phyloP scores from a whole-genome alignment of 192 early-diverging fungal species.

The Coemansia sp. region DNA sequence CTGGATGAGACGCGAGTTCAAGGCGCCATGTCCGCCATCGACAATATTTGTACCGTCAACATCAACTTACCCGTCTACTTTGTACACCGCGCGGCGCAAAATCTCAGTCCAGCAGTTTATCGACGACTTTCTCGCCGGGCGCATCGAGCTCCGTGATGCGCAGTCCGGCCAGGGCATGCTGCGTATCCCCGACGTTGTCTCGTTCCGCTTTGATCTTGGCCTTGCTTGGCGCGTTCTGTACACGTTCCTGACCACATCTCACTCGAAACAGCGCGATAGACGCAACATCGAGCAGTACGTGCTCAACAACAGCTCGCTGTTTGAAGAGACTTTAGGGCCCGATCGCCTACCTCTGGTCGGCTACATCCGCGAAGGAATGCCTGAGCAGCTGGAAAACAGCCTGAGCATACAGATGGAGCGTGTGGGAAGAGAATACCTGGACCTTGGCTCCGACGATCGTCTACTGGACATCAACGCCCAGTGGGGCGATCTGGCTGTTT shows the following conservation, averaged over 20 bases:
- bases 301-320: conserved; percentile 42
- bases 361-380: conserved; percentile 45
- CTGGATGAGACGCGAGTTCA: conserved; percentile 27
- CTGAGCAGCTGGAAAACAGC: conserved; percentile 29
- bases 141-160: conserved; percentile 52
- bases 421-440: conserved; percentile 44
- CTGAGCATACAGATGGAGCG: conserved; percentile 42
- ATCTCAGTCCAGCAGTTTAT: conserved; percentile 42
- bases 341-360: conserved; percentile 50
- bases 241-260: conserved; percentile 22
- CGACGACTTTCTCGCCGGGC: conserved; percentile 44
- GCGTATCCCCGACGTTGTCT: conserved; percentile 32
- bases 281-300: conserved; percentile 29
- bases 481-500: conserved; percentile 55
- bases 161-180: conserved; percentile 48
- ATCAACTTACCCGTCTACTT: conserved; percentile 46
- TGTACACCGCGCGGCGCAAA: conserved; percentile 43
- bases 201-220: conserved; percentile 30
- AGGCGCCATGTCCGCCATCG: conserved; percentile 33
- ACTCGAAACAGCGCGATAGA: conserved; percentile 27
- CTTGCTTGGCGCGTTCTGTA: conserved; percentile 31
- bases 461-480: conserved; percentile 44
- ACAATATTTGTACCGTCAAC: conserved; percentile 51
- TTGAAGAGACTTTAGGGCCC: conserved; percentile 46
- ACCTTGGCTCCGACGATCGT: conserved; percentile 48